Evolutionary conservation across 2,329 filamentous ascomycete species (phyloP).

Genomic region (Capronia coronata): DNA sequence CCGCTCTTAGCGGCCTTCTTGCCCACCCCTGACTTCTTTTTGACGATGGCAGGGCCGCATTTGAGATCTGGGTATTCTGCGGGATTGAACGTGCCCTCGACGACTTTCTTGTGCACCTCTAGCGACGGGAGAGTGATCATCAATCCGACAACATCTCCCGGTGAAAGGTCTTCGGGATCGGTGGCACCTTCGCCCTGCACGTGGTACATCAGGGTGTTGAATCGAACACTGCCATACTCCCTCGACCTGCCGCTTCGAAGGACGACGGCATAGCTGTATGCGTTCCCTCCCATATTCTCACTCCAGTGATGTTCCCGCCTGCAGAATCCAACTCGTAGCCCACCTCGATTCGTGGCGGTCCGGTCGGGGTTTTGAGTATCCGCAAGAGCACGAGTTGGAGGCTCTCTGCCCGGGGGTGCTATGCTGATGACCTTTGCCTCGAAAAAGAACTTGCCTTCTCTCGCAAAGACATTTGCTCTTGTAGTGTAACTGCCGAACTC

Average conservation of each 20-base stretch:
- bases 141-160: slow-evolving; percentile 89
- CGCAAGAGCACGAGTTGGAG: slow-evolving; percentile 26
- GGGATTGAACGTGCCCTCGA: slow-evolving; percentile 80
- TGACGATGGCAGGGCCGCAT: slow-evolving; percentile 26
- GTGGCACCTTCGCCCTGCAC: slow-evolving; percentile 85
- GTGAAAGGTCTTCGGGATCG: slow-evolving; percentile 68
- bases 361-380: slow-evolving; percentile 23
- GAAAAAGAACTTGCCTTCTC: slow-evolving; percentile 89
- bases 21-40: slow-evolving; percentile 22
- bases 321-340: slow-evolving; percentile 46
- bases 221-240: slow-evolving; percentile 57
- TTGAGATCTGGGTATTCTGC: slow-evolving; percentile 50
- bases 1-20: slow-evolving; percentile 23
- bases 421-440: slow-evolving; percentile 74
- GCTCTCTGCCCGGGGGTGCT: slow-evolving; percentile 53
- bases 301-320: slow-evolving; percentile 36
- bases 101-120: slow-evolving; percentile 77
- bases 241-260: slow-evolving; percentile 32
- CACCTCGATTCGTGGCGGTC: slow-evolving; percentile 33
- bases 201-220: slow-evolving; percentile 96
- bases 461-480: slow-evolving; percentile 79
- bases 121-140: slow-evolving; percentile 88
- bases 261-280: slow-evolving; percentile 28
- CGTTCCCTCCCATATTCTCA: slow-evolving; percentile 26
- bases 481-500: slow-evolving; percentile 73